Evolutionary conservation across 768 basidiomycete genomes (phyloP), one percentile per base, ranked within the genome.

Genomic region (Phanerochaete sordida): DNA sequence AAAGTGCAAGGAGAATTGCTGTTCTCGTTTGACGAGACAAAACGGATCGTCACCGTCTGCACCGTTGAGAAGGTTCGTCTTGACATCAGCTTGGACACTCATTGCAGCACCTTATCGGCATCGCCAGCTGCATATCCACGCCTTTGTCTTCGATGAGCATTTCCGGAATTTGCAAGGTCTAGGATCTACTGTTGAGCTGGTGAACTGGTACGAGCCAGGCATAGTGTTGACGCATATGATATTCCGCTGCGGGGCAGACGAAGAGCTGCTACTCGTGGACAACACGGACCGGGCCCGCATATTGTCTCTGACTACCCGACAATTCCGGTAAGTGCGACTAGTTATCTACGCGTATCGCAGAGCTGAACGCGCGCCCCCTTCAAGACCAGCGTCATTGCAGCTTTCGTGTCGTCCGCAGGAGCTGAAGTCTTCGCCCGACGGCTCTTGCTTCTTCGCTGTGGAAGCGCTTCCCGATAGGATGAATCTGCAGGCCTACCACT

Each of bases 231-330:
- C 50, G 2, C 71, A 72, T 15, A 72, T 77, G 1, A 75, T 76
- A 44, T 84, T 85, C 58, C 73, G 83, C 1, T 69, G 70, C 47
- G 81, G 81, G 5, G 11, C 31, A 12, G 76, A 66, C 31, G 84
- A 86, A 61, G 85, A 86, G 57, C 50, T 86, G 2, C 64, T 82
- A 0, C 65, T 86, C 0, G 70, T 84, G 3, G 84, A 86, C 60
- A 74, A 75, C 0, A 62, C 59, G 2, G 70, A 71, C 0, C 74
- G 75, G 15, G 81, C 75, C 1, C 71, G 84, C 19, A 74, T 86
- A 21, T 85, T 78, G 62, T 86, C 85, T 0, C 63, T 84, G 46
- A 70, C 81, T 2, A 81, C 82, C 0, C 76, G 80, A 57, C 80
- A 83, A 50, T 84, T 83, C 58, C 70, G 84, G 84, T 85, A 39